These are phyloP conservation scores for Solanum tacnaense DNA, from an alignment of 257 asterid species.

Conservation along the genomic window DNA sequence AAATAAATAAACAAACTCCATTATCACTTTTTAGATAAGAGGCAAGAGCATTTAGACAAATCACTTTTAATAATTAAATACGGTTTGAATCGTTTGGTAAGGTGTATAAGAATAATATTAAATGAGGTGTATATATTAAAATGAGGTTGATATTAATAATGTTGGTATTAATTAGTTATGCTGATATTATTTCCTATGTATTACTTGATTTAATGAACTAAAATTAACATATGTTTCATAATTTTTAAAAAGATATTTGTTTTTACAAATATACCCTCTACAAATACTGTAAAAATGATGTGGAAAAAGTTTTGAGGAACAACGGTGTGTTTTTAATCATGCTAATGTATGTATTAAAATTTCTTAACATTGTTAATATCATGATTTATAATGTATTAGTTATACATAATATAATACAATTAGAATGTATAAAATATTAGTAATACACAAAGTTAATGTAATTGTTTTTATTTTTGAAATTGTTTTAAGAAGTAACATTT, in stretches of 20 bases:
- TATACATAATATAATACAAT: too few relatives aligned
- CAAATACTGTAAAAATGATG: too few relatives aligned
- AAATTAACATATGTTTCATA: not conserved
- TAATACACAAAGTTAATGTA: not conserved
- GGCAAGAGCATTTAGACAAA: not conserved
- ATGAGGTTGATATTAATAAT: not conserved
- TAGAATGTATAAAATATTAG: not conserved
- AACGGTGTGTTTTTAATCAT: accelerated
- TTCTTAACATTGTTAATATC: too few relatives aligned
- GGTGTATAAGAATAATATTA: not conserved
- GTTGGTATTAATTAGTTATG: not conserved
- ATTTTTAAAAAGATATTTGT: too few relatives aligned
- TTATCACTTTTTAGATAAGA: not conserved
- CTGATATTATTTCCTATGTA: accelerated
- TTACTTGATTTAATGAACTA: not conserved
- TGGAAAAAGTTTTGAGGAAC: not conserved
- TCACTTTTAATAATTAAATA: not conserved
- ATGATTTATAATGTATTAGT: too few relatives aligned
- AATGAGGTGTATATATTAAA: too few relatives aligned
- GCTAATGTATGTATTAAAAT: not conserved
- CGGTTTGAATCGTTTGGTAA: accelerated
- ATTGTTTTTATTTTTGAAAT: not conserved
- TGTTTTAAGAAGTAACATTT: not conserved
- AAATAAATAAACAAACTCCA: not conserved
- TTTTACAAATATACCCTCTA: too few relatives aligned